Conservation (phyloP, 805 yeast genomes). For the Komagataella phaffii region DNA sequence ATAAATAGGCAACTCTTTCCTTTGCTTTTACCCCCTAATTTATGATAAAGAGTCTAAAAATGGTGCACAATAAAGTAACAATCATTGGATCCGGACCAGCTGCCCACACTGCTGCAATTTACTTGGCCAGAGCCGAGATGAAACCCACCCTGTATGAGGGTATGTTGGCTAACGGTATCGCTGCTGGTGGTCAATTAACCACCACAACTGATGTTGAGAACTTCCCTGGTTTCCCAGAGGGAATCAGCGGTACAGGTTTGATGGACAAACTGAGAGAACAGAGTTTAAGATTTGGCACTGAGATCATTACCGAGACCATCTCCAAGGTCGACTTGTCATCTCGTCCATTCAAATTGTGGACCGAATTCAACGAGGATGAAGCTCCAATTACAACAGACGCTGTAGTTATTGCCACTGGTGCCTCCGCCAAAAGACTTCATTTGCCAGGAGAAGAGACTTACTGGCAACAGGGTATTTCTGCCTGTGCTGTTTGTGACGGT, state of each 20-base stretch:
- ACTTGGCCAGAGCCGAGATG: conserved; percentile 91
- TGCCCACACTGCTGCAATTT: conserved; percentile 98
- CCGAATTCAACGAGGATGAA: conserved; percentile 86
- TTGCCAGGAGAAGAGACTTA: conserved; percentile 94
- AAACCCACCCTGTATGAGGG: conserved; percentile 93
- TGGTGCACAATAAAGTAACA: conserved; percentile 77
- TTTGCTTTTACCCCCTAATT: background rate
- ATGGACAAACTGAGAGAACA: conserved; percentile 94
- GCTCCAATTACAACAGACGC: conserved; percentile 92
- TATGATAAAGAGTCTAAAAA: conserved; percentile 18
- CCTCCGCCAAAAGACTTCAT: conserved; percentile 88
- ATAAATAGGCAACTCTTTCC: background rate
- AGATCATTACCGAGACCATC: conserved; percentile 88
- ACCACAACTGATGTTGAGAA: conserved; percentile 98
- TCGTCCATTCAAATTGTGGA: conserved; percentile 93
- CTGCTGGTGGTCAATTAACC: conserved; percentile 98
- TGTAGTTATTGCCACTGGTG: conserved; percentile 92
- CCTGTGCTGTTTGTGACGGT: conserved; percentile 99
- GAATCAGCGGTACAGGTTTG: conserved; percentile 72
- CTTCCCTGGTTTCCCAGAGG: conserved; percentile 98
- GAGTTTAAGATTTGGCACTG: conserved; percentile 80
- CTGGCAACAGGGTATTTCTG: conserved; percentile 99
- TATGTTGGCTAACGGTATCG: conserved; percentile 92
- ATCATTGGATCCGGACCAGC: conserved; percentile 98
- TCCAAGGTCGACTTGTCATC: conserved; percentile 80